Evolutionary conservation across 345 rosid species (phyloP), one percentile per base, ranked within the genome.

Genomic region (Euphorbia tirucalli): DNA sequence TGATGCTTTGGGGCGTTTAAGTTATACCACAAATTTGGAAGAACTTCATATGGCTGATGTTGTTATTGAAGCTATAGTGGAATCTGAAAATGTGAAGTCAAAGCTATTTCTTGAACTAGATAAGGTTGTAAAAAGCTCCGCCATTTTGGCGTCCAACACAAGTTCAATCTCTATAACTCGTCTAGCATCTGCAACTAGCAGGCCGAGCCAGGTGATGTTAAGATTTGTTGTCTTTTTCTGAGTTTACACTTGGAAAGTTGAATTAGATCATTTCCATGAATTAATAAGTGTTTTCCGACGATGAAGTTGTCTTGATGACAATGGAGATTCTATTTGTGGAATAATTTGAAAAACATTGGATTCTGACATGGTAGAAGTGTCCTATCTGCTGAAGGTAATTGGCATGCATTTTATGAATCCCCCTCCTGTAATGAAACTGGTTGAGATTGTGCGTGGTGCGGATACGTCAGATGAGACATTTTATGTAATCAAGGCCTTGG

Each of bases 331-430:
- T 72, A 35, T 24, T 58, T 46, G 46, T 44, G 41, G 18, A n/a
- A 21, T 70, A 41, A 25, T 59, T 61, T 68, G 30, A 4, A 41
- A 30, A 44, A 0, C 1, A 57, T 37, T 37, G 28, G 56, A 39
- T 28, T 69, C 57, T 75, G 37, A 80, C 43, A 50, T 9, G 68
- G 63, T 69, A 30, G 35, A 61, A 39, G 27, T 63, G 62, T 57
- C 13, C n/a, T n/a, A 68, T 61, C n/a, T 5, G 64, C 39, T 80
- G 69, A 75, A 84, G 98, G 93, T 90, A 50, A 84, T 94, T 44
- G 97, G 97, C 54, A 94, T 94, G 97, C 97, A 90, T 75, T 92
- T 94, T 70, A 90, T 92, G 96, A 92, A 94, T 78, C 98, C 97
- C 79, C 97, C 97, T 73, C 98, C 98, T n/a, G 25, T 86, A 72